Evolutionary conservation across 73 alveolate genomes (phyloP).

Genomic region (Paramecium sexaurelia): DNA sequence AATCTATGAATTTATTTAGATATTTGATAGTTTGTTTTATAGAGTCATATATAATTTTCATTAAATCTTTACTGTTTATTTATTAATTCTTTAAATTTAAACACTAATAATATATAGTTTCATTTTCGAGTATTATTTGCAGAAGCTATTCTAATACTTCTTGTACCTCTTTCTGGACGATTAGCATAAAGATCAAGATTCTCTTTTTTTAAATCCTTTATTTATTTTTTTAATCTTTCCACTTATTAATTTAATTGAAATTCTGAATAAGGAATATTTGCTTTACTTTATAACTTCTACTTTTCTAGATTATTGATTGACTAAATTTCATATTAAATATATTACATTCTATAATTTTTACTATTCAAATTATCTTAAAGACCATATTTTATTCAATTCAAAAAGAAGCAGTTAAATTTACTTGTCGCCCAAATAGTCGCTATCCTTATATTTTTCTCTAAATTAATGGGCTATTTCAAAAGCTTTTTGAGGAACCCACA

Average conservation of each 20-base stretch:
- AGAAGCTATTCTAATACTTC: conserved; percentile 6
- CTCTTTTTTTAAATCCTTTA: neutral
- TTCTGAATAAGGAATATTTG: neutral
- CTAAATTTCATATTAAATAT: neutral
- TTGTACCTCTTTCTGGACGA: conserved; percentile 42
- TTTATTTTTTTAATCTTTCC: conserved; percentile 13
- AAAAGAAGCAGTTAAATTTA: neutral
- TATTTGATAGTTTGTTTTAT: no score
- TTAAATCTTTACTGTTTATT: no score
- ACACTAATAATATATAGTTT: neutral
- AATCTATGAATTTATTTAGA: no score
- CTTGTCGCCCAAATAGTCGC: neutral
- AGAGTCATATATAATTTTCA: no score
- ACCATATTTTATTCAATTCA: conserved; percentile 36
- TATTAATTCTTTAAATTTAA: neutral
- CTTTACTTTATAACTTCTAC: neutral
- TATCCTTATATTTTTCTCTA: neutral
- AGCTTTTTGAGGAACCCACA: conserved; percentile 27
- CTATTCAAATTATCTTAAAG: neutral
- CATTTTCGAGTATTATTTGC: conserved; percentile 9
- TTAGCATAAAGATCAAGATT: neutral
- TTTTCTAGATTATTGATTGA: neutral
- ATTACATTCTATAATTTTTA: neutral
- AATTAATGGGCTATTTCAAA: conserved; percentile 17
- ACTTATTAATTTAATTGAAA: neutral